Percentiles rank a stretch among this genome's conserved stretches.
Conservation (phyloP, 108 stramenopile species). For the Conticribra weissflogii region DNA sequence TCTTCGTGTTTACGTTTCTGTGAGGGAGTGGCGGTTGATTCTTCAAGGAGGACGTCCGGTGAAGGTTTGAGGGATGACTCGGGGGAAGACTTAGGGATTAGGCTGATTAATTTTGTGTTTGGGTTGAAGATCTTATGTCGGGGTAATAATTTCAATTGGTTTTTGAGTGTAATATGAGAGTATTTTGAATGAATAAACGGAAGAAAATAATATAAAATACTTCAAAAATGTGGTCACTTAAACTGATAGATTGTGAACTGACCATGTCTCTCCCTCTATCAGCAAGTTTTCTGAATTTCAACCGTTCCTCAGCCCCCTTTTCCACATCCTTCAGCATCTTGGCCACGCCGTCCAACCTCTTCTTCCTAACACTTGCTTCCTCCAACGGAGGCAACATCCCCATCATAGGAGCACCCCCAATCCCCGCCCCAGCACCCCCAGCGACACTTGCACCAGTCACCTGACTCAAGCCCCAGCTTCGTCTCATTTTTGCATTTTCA, state of each 20-base stretch:
- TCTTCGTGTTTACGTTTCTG: slow-evolving; percentile 40
- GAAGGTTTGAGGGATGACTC: neutral
- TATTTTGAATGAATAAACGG: slow-evolving; percentile 11
- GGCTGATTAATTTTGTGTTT: neutral
- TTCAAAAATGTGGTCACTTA: slow-evolving; percentile 1
- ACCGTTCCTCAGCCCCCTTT: slow-evolving; percentile 48
- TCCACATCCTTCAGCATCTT: slow-evolving; percentile 64
- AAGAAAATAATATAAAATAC: neutral
- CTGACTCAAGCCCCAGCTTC: slow-evolving; percentile 44
- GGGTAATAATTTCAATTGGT: slow-evolving; percentile 46
- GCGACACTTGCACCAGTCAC: slow-evolving; percentile 22
- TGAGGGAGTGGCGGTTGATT: slow-evolving; percentile 40
- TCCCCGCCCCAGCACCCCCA: slow-evolving; percentile 11
- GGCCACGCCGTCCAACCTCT: slow-evolving; percentile 68
- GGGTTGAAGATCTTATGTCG: slow-evolving; percentile 4
- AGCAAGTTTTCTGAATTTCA: slow-evolving; percentile 41
- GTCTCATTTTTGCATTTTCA: slow-evolving; percentile 36
- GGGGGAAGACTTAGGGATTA: neutral
- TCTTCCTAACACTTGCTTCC: slow-evolving; percentile 51
- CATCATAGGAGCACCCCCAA: slow-evolving; percentile 10
- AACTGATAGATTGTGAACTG: slow-evolving; percentile 3
- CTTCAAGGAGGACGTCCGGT: slow-evolving; percentile 17
- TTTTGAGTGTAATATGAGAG: slow-evolving; percentile 43
- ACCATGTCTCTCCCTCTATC: slow-evolving; percentile 27
- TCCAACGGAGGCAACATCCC: slow-evolving; percentile 34